Base-by-base conservation (phyloP, 2,329 filamentous ascomycete genomes). In the Venturia asperata region DNA sequence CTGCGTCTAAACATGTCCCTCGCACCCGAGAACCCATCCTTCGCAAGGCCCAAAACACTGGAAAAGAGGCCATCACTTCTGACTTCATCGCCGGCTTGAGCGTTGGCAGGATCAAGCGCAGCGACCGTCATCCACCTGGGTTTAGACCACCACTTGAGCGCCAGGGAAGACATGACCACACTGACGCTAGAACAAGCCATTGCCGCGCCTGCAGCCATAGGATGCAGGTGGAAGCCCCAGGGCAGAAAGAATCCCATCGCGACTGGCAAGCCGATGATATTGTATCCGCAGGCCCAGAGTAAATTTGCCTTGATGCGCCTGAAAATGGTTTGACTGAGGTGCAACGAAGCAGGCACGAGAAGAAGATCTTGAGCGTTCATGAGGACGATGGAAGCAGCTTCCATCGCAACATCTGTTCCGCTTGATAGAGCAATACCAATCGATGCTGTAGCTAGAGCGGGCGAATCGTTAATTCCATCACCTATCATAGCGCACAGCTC, bases 381-480 rank as follows among this genome's bases (percentile, higher is more conserved):
- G 64, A 99, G 86, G 19, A 99, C 94, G 21, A 99, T 86, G 71
- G 96, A 92, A 0, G 94, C 94, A 0, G 94, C 94, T 78, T 97
- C 94, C 86, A 99, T 96, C 62, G 94, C 94, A 1, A 99, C 93
- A 74, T 97, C 94, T 0, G 94, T 97, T 65, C 94, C 94, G 9
- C 88, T 92, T 5, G 91, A 85, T 76, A 99, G 91, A 66, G 92
- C 92, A 70, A 99, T 96, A 68, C 94, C 94, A 37, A 97, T 87
- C 70, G 96, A 87, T 13, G 94, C 92, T 0, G 92, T 96, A 0
- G 92, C 94, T 13, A 99, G 85, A 0, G 94, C 94, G 0, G 94
- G 94, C 0, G 92, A 96, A 79, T 99, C 94, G 77, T 99, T 99
- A 83, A 99, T 97, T 52, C 94, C 94, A 75, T 99, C 94, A 63